A percentile compares a stretch with the other conserved stretches of the same genome.
Conservation (phyloP, 208 protist genomes). For the Giardia muris region DNA sequence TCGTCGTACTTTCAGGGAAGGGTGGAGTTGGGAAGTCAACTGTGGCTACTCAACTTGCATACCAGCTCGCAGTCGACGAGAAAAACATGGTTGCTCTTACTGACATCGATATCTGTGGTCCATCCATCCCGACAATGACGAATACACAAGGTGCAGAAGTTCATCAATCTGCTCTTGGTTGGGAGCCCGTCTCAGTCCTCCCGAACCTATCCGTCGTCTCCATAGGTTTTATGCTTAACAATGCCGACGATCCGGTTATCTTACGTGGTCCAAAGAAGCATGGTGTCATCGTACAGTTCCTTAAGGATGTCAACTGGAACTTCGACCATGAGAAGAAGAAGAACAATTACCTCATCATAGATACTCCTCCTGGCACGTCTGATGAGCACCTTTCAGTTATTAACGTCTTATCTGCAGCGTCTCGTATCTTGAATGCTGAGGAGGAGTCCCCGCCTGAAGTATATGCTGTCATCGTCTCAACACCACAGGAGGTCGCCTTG, state of each 20-base stretch:
- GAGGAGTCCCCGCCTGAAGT: not conserved
- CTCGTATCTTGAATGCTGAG: not conserved
- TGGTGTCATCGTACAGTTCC: constrained; percentile 36
- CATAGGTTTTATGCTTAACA: constrained; percentile 39
- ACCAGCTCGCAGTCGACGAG: constrained; percentile 52
- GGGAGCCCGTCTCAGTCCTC: constrained; percentile 20
- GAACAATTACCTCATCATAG: constrained; percentile 93
- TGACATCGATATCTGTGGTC: constrained; percentile 97
- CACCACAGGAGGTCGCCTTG: constrained; percentile 64
- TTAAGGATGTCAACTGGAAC: constrained; percentile 46
- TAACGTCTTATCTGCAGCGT: not conserved
- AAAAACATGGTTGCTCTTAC: constrained; percentile 70
- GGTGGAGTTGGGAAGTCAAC: constrained; percentile 92
- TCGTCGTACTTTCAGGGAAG: constrained; percentile 95
- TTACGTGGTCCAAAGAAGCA: constrained; percentile 39
- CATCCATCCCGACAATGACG: constrained; percentile 76
- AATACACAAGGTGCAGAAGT: constrained; percentile 57
- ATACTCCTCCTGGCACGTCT: constrained; percentile 96
- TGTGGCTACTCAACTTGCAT: constrained; percentile 79
- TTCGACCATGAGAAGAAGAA: constrained; percentile 41
- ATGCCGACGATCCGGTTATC: constrained; percentile 35
- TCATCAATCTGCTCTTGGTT: constrained; percentile 12
- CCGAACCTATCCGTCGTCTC: constrained; percentile 34
- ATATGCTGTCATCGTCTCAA: constrained; percentile 35
- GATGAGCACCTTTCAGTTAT: constrained; percentile 56